Evolutionary conservation across 83 land plant genomes (phyloP).

Genomic region (Larix sibirica): DNA sequence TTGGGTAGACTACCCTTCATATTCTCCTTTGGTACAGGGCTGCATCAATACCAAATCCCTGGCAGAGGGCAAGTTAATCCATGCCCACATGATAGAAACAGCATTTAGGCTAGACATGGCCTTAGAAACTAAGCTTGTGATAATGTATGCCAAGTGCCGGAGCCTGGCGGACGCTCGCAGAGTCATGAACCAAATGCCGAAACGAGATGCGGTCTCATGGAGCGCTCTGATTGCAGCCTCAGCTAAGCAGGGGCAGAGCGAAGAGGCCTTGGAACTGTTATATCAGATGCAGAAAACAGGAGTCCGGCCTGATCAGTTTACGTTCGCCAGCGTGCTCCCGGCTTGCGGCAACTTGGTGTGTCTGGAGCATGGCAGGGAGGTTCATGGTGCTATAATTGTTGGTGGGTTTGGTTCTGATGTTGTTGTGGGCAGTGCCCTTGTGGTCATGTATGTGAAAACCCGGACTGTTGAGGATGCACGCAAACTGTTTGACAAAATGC

Average conservation of each 20-base stretch:
- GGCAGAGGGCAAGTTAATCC: neutral
- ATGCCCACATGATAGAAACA: neutral
- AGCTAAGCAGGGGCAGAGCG: neutral
- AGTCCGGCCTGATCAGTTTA: neutral
- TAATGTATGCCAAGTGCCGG: slow-evolving; percentile 11
- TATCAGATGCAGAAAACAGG: neutral
- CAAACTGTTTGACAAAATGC: neutral
- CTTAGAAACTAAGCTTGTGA: neutral
- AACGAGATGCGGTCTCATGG: slow-evolving; percentile 25
- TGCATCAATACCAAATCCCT: neutral
- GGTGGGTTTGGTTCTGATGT: neutral
- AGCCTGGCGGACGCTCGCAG: slow-evolving; percentile 27
- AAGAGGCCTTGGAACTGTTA: slow-evolving; percentile 14
- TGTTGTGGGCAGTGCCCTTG: neutral
- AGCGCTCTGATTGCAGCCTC: slow-evolving; percentile 1
- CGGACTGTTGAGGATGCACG: neutral
- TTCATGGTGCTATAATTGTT: neutral
- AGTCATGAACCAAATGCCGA: slow-evolving; percentile 27
- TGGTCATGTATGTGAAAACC: slow-evolving; percentile 8
- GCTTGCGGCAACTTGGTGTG: neutral
- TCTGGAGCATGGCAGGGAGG: neutral
- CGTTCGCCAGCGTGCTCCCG: slow-evolving; percentile 4
- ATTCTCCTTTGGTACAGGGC: neutral
- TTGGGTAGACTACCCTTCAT: neutral
- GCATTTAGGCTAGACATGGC: neutral